Percentiles rank a stretch among this genome's conserved stretches.
phyloP scores from a whole-genome alignment of 176 grass and related monocot genomes.

The Juncus effusus region DNA sequence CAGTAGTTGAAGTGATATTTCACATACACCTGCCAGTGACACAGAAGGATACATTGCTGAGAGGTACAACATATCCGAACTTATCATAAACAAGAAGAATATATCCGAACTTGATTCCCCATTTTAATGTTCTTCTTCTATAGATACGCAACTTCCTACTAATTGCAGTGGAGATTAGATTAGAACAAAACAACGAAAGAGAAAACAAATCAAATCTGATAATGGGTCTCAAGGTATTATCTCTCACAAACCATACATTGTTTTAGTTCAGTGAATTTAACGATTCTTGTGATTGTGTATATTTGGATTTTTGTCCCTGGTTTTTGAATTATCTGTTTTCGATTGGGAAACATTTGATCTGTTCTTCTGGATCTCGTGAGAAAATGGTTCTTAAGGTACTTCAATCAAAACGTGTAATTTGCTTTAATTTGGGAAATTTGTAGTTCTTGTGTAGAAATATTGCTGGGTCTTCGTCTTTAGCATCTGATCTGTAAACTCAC shows the following conservation, averaged over 20 bases:
- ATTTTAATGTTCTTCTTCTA: too few species aligned
- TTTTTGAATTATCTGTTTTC: not conserved
- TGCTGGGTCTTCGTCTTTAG: not conserved
- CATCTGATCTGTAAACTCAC: slow-evolving; percentile 11
- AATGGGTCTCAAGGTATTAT: slow-evolving; percentile 27
- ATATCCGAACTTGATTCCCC: too few species aligned
- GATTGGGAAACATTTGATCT: not conserved
- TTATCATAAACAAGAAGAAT: too few species aligned
- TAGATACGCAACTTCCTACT: too few species aligned
- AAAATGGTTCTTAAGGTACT: slow-evolving; percentile 29
- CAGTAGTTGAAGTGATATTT: too few species aligned
- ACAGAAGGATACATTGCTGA: too few species aligned
- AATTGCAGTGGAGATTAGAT: too few species aligned
- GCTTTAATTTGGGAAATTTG: slow-evolving; percentile 10
- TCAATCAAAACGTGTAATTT: not conserved
- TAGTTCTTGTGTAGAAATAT: not conserved
- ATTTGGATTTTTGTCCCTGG: not conserved
- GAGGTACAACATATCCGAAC: too few species aligned
- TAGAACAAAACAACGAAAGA: not conserved
- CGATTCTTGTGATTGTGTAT: not conserved
- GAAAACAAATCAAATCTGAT: not conserved
- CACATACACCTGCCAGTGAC: too few species aligned
- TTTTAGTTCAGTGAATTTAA: slow-evolving; percentile 9
- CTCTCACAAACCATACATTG: not conserved
- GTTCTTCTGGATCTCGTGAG: not conserved